phyloP scores from a whole-genome alignment of 768 basidiomycete species.

The Melanogaster broomeanus region DNA sequence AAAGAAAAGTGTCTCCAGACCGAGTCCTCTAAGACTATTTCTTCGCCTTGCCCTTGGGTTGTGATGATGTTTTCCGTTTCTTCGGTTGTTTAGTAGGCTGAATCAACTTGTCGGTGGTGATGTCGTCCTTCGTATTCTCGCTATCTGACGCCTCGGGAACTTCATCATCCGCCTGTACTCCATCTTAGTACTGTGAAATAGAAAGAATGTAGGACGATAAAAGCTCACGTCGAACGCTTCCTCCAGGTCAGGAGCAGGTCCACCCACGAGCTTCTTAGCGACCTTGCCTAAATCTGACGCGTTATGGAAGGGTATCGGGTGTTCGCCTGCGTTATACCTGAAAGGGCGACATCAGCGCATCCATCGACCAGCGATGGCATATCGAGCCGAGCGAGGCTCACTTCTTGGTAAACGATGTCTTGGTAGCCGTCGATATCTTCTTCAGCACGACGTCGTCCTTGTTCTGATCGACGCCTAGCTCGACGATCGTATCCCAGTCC shows the following conservation, averaged over 20 bases:
- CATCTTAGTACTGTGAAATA: slow-evolving; percentile 1
- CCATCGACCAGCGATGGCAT: not conserved
- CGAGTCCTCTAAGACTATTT: not conserved
- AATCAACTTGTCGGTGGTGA: slow-evolving; percentile 60
- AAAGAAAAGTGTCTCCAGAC: too few species aligned
- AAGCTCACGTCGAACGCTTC: slow-evolving; percentile 82
- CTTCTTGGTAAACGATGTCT: slow-evolving; percentile 85
- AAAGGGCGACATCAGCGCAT: not conserved
- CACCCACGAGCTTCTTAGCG: slow-evolving; percentile 77
- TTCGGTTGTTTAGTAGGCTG: slow-evolving; percentile 52
- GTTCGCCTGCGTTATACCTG: slow-evolving; percentile 87
- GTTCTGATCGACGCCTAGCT: slow-evolving; percentile 84
- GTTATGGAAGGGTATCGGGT: slow-evolving; percentile 95
- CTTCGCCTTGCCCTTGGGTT: slow-evolving; percentile 1
- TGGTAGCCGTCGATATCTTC: slow-evolving; percentile 79
- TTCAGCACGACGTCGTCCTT: slow-evolving; percentile 77
- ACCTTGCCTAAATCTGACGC: slow-evolving; percentile 75
- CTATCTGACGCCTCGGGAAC: slow-evolving; percentile 50
- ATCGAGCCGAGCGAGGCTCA: slow-evolving; percentile 37
- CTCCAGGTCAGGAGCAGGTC: slow-evolving; percentile 85
- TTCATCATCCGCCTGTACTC: slow-evolving; percentile 46
- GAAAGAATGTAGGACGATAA: not conserved
- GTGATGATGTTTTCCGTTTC: slow-evolving; percentile 2
- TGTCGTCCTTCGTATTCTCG: slow-evolving; percentile 44
- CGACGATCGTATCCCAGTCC: slow-evolving; percentile 96